Conservation (phyloP, 805 yeast species). For the Saccharomycopsis fermentans region DNA sequence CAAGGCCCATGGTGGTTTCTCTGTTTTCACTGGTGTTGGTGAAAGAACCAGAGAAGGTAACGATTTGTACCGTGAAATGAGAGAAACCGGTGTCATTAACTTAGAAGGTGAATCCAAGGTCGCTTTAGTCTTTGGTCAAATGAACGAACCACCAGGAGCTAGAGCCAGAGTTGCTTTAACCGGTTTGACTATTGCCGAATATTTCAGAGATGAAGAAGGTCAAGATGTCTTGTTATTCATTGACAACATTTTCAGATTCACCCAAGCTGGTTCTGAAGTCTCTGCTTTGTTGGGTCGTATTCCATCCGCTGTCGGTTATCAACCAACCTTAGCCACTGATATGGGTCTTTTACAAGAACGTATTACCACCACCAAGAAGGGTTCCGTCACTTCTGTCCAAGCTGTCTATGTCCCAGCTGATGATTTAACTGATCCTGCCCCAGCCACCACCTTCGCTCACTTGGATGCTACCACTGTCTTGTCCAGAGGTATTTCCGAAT, state of each 20-base stretch:
- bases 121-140: slow-evolving; percentile 98
- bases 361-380: slow-evolving; percentile 98
- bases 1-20: slow-evolving; percentile 72
- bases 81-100: slow-evolving; percentile 99
- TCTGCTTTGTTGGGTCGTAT: slow-evolving; percentile 99
- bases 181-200: slow-evolving; percentile 39
- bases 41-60: slow-evolving; percentile 99
- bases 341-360: slow-evolving; percentile 99
- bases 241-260: slow-evolving; percentile 99
- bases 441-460: slow-evolving; percentile 99
- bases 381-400: slow-evolving; percentile 99
- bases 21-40: slow-evolving; percentile 72
- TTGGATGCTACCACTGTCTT: slow-evolving; percentile 99
- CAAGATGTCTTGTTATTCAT: slow-evolving; percentile 99
- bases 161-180: slow-evolving; percentile 35
- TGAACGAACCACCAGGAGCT: slow-evolving; percentile 99
- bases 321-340: slow-evolving; percentile 99
- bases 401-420: slow-evolving; percentile 99
- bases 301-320: slow-evolving; percentile 99
- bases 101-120: slow-evolving; percentile 99
- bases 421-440: slow-evolving; percentile 99
- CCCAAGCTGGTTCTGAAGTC: slow-evolving; percentile 99
- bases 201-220: slow-evolving; percentile 99
- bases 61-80: slow-evolving; percentile 99
- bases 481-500: slow-evolving; percentile 98